phyloP scores from a whole-genome alignment of 2,329 filamentous ascomycete genomes.

The Botrytis squamosa region DNA sequence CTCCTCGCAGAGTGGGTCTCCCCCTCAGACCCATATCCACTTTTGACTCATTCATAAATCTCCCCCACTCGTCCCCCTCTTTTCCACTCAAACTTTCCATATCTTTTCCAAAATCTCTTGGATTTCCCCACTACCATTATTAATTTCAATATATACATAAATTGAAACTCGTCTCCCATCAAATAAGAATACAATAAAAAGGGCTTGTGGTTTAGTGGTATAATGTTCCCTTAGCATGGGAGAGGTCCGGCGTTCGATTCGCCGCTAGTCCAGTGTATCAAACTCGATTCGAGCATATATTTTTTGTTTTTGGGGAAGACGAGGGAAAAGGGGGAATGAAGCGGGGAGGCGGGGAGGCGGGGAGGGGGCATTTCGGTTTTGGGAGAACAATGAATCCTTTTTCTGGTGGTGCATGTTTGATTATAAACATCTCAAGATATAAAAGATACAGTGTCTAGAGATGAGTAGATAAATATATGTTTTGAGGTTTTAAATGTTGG shows the following conservation, averaged over 20 bases:
- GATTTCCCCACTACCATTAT: rapidly evolving
- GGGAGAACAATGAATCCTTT: neutral
- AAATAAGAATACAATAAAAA: neutral
- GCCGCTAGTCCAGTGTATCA: neutral
- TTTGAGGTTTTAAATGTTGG: neutral
- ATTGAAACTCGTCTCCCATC: rapidly evolving
- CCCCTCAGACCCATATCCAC: neutral
- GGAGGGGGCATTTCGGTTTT: neutral
- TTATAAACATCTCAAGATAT: rapidly evolving
- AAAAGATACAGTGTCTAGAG: neutral
- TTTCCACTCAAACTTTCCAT: neutral
- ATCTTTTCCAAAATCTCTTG: neutral
- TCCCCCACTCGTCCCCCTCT: neutral
- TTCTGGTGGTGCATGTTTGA: rapidly evolving
- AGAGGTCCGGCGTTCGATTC: neutral
- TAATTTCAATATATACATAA: rapidly evolving
- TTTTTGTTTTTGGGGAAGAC: neutral
- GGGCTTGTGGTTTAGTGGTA: neutral
- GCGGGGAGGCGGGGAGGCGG: too few species aligned
- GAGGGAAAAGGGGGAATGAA: neutral
- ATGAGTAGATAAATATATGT: neutral
- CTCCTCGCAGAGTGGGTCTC: neutral
- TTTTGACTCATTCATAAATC: neutral
- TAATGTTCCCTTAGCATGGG: neutral
- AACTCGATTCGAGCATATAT: rapidly evolving